These are phyloP conservation scores for Aspergillus wentii DNA, from an alignment of 495 filamentous ascomycete species.

Conservation along the genomic window DNA sequence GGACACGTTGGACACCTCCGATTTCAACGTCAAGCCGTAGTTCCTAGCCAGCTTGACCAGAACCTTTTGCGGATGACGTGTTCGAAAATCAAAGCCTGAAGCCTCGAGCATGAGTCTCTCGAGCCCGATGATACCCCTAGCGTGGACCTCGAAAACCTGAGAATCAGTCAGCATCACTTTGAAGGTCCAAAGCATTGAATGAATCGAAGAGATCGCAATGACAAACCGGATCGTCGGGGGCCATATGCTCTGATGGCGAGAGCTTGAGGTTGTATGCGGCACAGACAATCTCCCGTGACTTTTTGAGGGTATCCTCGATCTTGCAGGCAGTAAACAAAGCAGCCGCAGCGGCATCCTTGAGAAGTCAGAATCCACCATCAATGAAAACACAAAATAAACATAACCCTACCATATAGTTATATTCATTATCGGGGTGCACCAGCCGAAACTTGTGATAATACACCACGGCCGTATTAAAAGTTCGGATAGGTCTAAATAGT, in stretches of 20 bases:
- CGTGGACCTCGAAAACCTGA: constrained; percentile 71
- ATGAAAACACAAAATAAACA: background rate
- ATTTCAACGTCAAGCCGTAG: constrained; percentile 44
- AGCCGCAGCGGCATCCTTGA: constrained; percentile 77
- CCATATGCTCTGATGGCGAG: constrained; percentile 64
- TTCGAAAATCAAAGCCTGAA: constrained; percentile 90
- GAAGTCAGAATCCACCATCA: constrained; percentile 9
- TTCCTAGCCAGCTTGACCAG: constrained; percentile 67
- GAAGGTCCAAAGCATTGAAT: too few relatives aligned
- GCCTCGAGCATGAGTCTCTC: constrained; percentile 94
- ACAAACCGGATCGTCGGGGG: constrained; percentile 73
- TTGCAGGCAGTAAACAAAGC: constrained; percentile 92
- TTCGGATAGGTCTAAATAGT: constrained; percentile 61
- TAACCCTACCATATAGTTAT: constrained; percentile 50
- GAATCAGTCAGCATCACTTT: background rate
- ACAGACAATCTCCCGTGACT: constrained; percentile 87
- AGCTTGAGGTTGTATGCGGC: constrained; percentile 82
- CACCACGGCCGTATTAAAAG: constrained; percentile 75
- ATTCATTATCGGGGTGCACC: constrained; percentile 67
- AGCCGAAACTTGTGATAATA: constrained; percentile 91
- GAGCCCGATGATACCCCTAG: constrained; percentile 75
- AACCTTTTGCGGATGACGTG: constrained; percentile 77
- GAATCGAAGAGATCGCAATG: constrained; percentile 2
- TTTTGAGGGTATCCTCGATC: constrained; percentile 95
- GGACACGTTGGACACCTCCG: constrained; percentile 54